Evolutionary conservation across 2,329 filamentous ascomycete genomes (phyloP), one percentile per base, ranked within the genome.

Genomic region (Colletotrichum neosansevieriae): DNA sequence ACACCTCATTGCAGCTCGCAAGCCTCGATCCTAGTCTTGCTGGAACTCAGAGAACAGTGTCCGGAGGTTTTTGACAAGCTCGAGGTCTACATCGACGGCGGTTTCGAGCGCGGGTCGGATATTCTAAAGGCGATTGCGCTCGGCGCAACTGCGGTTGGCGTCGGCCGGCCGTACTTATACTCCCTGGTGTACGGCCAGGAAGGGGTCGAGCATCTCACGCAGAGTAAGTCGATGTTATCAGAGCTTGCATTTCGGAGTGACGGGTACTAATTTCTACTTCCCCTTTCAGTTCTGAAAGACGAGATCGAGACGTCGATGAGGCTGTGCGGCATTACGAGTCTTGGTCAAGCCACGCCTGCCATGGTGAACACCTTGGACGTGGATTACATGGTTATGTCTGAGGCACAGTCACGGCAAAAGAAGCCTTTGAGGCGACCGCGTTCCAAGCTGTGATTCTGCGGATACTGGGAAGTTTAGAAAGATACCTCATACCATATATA

Each of bases 61-160:
- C 63, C 68, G 19, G 38, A 72, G 19, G 38, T 69, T 1, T 53
- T 73, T n/a, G 67, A 64, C 6, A 69, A 65, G 51, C 40, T 70
- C 0, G 81, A 87, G 62, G 81, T 92, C 0, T 88, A 92, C 53
- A 79, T 92, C 2, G 90, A 92, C 70, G 88, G 89, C 0, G 90
- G 90, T 0, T 83, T 92, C 32, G 82, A 84, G 19, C 80, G 89
- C n/a, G 90, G 90, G 0, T 87, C 88, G 0, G 90, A 92, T 72
- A 85, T 92, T 2, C 93, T 89, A 75, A 89, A 93, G 74, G 86
- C 87, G 1, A 92, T 94, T 83, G 81, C 94, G 44, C 84, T 85
- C 24, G 93, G 87, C 21, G 70, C 70, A 54, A 73, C 40, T 75
- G 92, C 89, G 38, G 92, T 94, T 0, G 92, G 92, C 4, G 84